Evolutionary conservation across 192 early-diverging fungal species (phyloP), one percentile per base, ranked within the genome.

Genomic region (Gryganskiella cystojenkinii): DNA sequence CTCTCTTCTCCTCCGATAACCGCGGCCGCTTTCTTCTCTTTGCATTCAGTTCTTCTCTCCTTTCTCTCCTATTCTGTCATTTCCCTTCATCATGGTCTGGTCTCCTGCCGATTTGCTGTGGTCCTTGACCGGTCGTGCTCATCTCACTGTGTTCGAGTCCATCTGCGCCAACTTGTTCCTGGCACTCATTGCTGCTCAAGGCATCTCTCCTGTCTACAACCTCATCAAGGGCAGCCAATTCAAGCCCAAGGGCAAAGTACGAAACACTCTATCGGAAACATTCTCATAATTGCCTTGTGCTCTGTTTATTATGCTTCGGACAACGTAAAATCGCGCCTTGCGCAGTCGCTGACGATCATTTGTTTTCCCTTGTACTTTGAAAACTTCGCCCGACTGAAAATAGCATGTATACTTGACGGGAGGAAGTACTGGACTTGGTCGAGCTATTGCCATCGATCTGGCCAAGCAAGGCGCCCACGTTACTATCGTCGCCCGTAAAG

Each of bases 321-420:
- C n/a, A n/a, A n/a, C n/a, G n/a, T n/a, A n/a, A n/a, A n/a, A n/a
- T n/a, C n/a, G n/a, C n/a, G n/a, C n/a, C n/a, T n/a, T 8, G 17
- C 20, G 49, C 49, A n/a, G 8, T 19, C 0, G 7, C 1, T 37
- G 33, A 13, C n/a, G 56, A 19, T 24, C 9, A 24, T n/a, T 10
- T 25, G 4, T 25, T 40, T 2, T 20, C 0, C 33, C 24, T 13
- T 40, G 2, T 20, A 20, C 31, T 27, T 19, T 5, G 4, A 1
- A 30, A 22, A 5, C 30, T 55, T 31, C n/a, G 13, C 27, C 17
- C 14, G 25, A 24, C n/a, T 46, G 43, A 22, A 33, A 17, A 22
- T 73, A 91, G 71, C 90, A 92, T 74, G 90, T 86, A 42, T 91
- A 90, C 60, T 83, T 94, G 54, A 92, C 92, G 0, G 92, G 92